Evolutionary conservation across 129 eudicot species (phyloP), one percentile per base, ranked within the genome.

Genomic region (Lonicera japonica): DNA sequence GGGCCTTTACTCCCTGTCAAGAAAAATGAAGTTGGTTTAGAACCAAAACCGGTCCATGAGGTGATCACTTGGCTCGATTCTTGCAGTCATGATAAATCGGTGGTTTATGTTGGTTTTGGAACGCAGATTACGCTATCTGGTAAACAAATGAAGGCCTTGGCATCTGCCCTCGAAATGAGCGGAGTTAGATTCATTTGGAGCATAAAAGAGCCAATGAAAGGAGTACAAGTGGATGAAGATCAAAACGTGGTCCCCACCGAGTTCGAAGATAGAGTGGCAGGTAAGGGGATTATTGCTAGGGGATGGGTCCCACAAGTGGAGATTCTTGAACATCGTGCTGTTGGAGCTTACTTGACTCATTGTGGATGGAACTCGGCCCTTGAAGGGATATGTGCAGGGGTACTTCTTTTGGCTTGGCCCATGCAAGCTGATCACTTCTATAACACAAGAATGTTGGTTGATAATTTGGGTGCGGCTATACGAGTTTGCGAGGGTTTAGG

Each of bases 61-160:
- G 21, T 60, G 4, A 3, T 54, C 3, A 8, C 59, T 13, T 75
- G 79, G 79, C 79, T 75, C 21, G 79, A 75, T 38, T 20, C 59
- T 36, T 68, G 79, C 16, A 8, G 12, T 55, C 21, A 21, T 4
- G 75, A 61, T 8, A n/a, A 15, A 4, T 16, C 67, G 14, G 79
- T 75, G 8, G 55, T 75, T 7, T 75, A 61, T 45, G 52, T 66
- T 0, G 52, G 73, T 15, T 73, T 73, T 34, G 73, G 78, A 7
- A 66, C 67, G 39, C 62, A 36, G 12, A 11, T 21, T 1, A 9
- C 39, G 54, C 45, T 61, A 14, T 19, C 68, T 0, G 39, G 29
- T 4, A 25, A 40, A 1, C 65, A 74, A 25, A 39, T 63, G 36
- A 46, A 56, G 18, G 58, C 12, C 1, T 12, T 74, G 12, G 64